Percentiles rank a stretch among this genome's conserved stretches.
These are phyloP conservation scores for Jamesozyma gamospora DNA, from an alignment of 805 yeast species.

Conservation along the genomic window DNA sequence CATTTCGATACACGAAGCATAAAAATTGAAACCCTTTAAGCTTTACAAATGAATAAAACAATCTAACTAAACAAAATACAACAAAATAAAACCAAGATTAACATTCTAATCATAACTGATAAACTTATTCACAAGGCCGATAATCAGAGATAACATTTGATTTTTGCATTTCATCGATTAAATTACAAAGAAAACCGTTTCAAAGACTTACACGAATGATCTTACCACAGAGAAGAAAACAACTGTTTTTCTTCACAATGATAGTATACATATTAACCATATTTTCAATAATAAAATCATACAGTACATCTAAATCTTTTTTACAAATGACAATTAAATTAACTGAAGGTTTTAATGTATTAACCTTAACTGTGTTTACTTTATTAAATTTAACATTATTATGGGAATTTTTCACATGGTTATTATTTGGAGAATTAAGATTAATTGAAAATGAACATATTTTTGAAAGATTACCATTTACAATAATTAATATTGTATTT, in stretches of 20 bases:
- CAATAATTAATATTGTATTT: constrained; percentile 53
- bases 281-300: constrained; percentile 2
- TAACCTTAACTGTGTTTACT: constrained; percentile 37
- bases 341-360: constrained; percentile 38
- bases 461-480: constrained; percentile 53
- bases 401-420: constrained; percentile 40
- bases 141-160: no score
- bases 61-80: no score
- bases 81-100: no score
- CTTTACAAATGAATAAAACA: no score
- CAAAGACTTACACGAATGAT: background rate
- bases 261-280: background rate
- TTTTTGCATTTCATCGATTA: no score
- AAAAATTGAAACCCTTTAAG: background rate
- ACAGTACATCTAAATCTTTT: constrained; percentile 15
- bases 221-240: constrained; percentile 1
- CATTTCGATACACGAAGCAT: no score
- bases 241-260: background rate
- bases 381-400: constrained; percentile 30
- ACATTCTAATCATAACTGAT: no score
- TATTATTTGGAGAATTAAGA: constrained; percentile 68
- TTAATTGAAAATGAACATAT: constrained; percentile 67
- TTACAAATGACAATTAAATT: constrained; percentile 40
- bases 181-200: background rate
- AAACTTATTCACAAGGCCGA: no score